Percentiles rank a stretch among this genome's conserved stretches.
These are phyloP conservation scores for Aspergillus niger DNA, from an alignment of 2,329 filamentous ascomycete genomes.

Conservation along the genomic window DNA sequence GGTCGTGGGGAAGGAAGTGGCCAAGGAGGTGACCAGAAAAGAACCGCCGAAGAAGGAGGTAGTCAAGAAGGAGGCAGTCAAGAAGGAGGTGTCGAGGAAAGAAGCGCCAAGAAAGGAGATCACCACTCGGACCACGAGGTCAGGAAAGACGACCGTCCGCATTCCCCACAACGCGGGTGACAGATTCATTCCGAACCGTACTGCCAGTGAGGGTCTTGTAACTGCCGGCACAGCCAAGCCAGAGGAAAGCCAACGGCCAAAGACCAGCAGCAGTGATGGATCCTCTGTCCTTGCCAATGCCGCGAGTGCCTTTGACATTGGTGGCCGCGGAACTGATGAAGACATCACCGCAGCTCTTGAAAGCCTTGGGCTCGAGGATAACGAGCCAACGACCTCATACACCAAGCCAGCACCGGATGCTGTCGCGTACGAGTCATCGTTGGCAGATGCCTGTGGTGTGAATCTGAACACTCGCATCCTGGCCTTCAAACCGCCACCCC, in stretches of 20 bases:
- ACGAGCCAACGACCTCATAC: constrained; percentile 66
- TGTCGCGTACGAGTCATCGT: constrained; percentile 85
- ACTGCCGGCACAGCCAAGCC: constrained; percentile 83
- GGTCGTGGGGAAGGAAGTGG: neutral
- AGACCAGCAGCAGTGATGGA: constrained; percentile 68
- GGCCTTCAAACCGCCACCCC: constrained; percentile 96
- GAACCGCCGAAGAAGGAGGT: constrained; percentile 22
- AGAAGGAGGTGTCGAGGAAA: neutral
- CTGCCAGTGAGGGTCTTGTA: constrained; percentile 82
- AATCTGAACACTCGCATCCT: constrained; percentile 93
- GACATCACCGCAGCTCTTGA: constrained; percentile 80
- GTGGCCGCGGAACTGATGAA: constrained; percentile 64
- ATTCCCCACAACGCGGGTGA: constrained; percentile 72
- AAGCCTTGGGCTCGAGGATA: constrained; percentile 73
- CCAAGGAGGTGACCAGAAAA: constrained; percentile 8
- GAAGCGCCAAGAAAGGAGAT: constrained; percentile 43
- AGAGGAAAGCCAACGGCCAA: constrained; percentile 74
- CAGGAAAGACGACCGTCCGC: constrained; percentile 72
- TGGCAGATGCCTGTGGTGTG: constrained; percentile 89
- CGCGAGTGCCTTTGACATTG: constrained; percentile 66
- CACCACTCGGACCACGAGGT: constrained; percentile 49
- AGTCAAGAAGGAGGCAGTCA: constrained; percentile 47
- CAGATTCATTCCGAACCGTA: constrained; percentile 93
- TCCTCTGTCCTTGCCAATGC: constrained; percentile 77
- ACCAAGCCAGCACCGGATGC: constrained; percentile 82